phyloP scores from a whole-genome alignment of 108 stramenopile species.

The Phaeodactylum tricornutum region DNA sequence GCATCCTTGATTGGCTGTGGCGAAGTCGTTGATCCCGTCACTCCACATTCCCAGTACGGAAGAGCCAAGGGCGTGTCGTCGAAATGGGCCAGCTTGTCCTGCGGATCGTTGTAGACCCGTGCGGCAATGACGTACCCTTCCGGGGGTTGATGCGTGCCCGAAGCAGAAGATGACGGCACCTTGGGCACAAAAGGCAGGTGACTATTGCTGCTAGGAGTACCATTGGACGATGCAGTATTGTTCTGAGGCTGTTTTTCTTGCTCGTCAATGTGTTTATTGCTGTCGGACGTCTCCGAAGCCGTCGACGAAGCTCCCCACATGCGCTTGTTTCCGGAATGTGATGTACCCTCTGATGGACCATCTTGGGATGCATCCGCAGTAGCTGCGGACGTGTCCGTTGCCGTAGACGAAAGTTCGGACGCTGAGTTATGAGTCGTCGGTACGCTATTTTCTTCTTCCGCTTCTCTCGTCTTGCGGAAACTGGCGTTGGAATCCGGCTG shows the following conservation, averaged over 20 bases:
- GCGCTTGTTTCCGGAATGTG: too few relatives aligned
- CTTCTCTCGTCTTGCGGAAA: too few relatives aligned
- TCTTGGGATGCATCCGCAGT: not conserved
- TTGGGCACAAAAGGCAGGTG: too few relatives aligned
- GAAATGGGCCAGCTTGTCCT: constrained; percentile 42
- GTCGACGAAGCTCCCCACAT: too few relatives aligned
- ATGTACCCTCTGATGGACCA: not conserved
- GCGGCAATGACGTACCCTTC: constrained; percentile 32
- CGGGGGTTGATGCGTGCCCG: constrained; percentile 18
- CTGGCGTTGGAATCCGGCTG: too few relatives aligned
- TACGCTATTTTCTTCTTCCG: too few relatives aligned
- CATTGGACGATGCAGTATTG: too few relatives aligned
- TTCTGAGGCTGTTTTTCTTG: too few relatives aligned
- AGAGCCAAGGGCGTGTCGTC: constrained; percentile 21
- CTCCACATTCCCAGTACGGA: constrained; percentile 47
- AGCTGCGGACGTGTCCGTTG: not conserved
- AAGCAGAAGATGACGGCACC: too few relatives aligned
- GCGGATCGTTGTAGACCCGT: constrained; percentile 39
- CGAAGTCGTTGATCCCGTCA: constrained; percentile 20
- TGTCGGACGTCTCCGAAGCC: too few relatives aligned
- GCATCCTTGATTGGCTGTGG: constrained; percentile 24
- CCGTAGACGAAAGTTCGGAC: not conserved
- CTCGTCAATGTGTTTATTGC: too few relatives aligned
- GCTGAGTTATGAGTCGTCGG: not conserved
- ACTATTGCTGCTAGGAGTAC: too few relatives aligned